phyloP scores from a whole-genome alignment of 352 stramenopile species.

The Phytophthora sansomeana region DNA sequence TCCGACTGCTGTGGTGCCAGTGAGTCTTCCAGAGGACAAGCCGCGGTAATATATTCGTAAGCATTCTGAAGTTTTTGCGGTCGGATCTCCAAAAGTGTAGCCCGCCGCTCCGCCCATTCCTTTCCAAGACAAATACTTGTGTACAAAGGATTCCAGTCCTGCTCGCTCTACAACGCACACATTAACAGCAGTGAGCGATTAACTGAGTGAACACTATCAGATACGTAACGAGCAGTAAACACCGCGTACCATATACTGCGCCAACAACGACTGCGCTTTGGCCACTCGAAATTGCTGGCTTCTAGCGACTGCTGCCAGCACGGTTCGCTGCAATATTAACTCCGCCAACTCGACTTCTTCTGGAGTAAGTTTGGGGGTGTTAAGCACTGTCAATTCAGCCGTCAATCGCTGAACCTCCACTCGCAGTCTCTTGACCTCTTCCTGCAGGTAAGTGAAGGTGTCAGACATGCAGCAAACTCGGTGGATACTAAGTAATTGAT shows the following conservation, averaged over 20 bases:
- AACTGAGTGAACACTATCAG: conserved; percentile 1
- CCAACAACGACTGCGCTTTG: conserved; percentile 29
- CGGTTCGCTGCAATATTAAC: conserved; percentile 10
- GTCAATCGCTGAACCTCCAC: conserved; percentile 2
- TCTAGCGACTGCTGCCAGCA: conserved; percentile 22
- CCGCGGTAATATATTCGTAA: conserved; percentile 19
- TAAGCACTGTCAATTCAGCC: neutral
- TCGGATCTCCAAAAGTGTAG: conserved; percentile 9
- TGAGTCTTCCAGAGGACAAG: conserved; percentile 2
- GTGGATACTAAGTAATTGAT: no score
- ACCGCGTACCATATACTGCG: conserved; percentile 12
- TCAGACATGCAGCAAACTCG: neutral
- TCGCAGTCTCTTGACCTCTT: neutral
- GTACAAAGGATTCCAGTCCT: conserved; percentile 13
- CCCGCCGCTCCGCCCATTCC: conserved; percentile 13
- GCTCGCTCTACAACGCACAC: no score
- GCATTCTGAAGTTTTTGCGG: conserved; percentile 11
- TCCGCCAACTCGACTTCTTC: conserved; percentile 2
- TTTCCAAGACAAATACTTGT: conserved; percentile 6
- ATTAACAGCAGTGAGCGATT: no score
- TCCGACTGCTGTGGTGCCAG: conserved; percentile 7
- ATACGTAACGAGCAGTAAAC: conserved; percentile 2
- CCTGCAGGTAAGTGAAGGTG: neutral
- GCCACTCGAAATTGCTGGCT: conserved; percentile 40
- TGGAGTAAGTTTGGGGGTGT: neutral